Percentiles rank a stretch among this genome's conserved stretches.
Evolutionary conservation across 208 protist species (phyloP).

Genomic region (Vickermania spadyakhi): DNA sequence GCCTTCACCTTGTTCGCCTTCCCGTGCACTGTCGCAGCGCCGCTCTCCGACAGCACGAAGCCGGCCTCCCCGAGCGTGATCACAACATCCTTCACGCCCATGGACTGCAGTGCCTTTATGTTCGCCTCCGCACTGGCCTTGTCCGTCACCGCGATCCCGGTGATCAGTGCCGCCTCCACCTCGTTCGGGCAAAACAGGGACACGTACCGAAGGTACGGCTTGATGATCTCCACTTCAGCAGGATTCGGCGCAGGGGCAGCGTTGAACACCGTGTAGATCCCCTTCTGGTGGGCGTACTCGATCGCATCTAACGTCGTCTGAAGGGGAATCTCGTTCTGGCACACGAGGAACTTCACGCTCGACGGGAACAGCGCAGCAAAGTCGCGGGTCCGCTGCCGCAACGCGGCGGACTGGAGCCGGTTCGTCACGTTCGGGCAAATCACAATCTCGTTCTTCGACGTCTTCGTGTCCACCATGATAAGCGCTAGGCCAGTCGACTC

Average conservation of each 20-base stretch:
- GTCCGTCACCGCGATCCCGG: constrained; percentile 60
- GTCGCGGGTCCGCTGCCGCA: constrained; percentile 40
- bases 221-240: constrained; percentile 46
- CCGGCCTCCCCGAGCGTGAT: constrained; percentile 84
- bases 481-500: constrained; percentile 80
- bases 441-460: constrained; percentile 88
- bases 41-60: constrained; percentile 57
- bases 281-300: constrained; percentile 55
- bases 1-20: constrained; percentile 66
- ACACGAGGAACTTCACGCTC: constrained; percentile 70
- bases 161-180: constrained; percentile 82
- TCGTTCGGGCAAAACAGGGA: constrained; percentile 91
- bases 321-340: constrained; percentile 90
- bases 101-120: constrained; percentile 44
- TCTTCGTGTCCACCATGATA: constrained; percentile 83
- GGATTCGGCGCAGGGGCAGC: constrained; percentile 80
- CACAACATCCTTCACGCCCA: constrained; percentile 73
- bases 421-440: constrained; percentile 87
- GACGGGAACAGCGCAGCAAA: constrained; percentile 43
- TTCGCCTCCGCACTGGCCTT: constrained; percentile 36
- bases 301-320: constrained; percentile 73
- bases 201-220: constrained; percentile 69
- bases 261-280: constrained; percentile 92
- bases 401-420: constrained; percentile 37
- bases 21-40: constrained; percentile 26